A percentile compares a stretch with the other conserved stretches of the same genome.
These are phyloP conservation scores for Pleurotus ostreatus DNA, from an alignment of 768 basidiomycete genomes.

Conservation along the genomic window DNA sequence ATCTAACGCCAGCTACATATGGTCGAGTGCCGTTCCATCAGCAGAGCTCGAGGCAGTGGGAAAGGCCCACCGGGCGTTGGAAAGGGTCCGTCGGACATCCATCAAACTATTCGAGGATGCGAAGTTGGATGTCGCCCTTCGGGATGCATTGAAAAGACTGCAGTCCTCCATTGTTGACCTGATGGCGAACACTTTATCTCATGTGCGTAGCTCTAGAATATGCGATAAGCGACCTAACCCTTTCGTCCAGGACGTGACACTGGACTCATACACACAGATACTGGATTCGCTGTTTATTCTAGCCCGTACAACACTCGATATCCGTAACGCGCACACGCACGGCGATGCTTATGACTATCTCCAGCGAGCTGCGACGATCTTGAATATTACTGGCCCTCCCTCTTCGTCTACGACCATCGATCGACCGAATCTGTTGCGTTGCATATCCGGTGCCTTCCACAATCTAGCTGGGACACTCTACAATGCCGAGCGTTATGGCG, in stretches of 20 bases:
- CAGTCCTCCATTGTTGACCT: constrained; percentile 30
- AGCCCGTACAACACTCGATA: constrained; percentile 38
- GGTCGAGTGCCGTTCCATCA: neutral
- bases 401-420: constrained; percentile 16
- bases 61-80: constrained; percentile 60
- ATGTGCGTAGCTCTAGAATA: constrained; percentile 20
- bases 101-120: constrained; percentile 41
- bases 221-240: constrained; percentile 5
- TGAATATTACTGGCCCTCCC: constrained; percentile 17
- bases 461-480: constrained; percentile 70
- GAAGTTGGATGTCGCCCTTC: constrained; percentile 3
- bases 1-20: constrained; percentile 6
- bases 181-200: constrained; percentile 24
- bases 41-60: constrained; percentile 26
- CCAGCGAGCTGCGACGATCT: constrained; percentile 32
- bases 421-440: constrained; percentile 57
- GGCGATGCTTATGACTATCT: constrained; percentile 43
- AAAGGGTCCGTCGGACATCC: constrained; percentile 50
- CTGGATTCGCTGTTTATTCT: constrained; percentile 56
- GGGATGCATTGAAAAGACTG: constrained; percentile 21
- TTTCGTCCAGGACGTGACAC: constrained; percentile 6
- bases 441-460: constrained; percentile 68
- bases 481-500: constrained; percentile 55
- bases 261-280: constrained; percentile 35
- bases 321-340: constrained; percentile 42